Percentiles rank a stretch among this genome's conserved stretches.
These are phyloP conservation scores for Solanum sejunctum DNA, from an alignment of 257 asterid genomes.

Conservation along the genomic window DNA sequence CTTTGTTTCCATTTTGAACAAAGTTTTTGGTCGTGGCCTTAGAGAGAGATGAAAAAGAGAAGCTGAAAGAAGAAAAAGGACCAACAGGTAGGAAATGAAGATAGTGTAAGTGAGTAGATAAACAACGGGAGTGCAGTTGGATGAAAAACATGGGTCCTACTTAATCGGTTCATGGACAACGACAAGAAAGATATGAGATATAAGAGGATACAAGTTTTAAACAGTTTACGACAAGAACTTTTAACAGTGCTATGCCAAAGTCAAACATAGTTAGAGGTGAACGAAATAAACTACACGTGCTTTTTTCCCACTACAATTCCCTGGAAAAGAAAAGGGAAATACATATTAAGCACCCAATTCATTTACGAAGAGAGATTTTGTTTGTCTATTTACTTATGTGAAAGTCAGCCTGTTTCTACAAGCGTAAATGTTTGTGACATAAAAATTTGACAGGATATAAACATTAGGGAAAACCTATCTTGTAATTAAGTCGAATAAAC, in stretches of 20 bases:
- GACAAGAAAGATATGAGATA: not conserved
- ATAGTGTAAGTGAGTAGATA: not conserved
- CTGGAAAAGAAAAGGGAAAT: not conserved
- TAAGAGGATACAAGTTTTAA: not conserved
- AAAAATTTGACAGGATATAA: not conserved
- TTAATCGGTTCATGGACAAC: not conserved
- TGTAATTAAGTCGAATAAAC: not conserved
- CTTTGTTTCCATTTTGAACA: not conserved
- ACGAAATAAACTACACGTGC: not conserved
- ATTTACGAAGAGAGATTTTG: not conserved
- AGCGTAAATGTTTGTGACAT: not conserved
- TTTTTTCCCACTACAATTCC: not conserved
- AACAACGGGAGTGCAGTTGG: not conserved
- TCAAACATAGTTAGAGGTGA: not conserved
- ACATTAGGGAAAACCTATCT: not conserved
- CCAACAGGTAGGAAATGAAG: not conserved
- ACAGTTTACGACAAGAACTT: not conserved
- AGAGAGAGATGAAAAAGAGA: not conserved
- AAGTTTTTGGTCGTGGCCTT: not conserved
- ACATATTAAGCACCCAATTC: not conserved
- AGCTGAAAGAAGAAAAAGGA: not conserved
- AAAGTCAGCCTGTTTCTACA: not conserved
- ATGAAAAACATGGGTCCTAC: not conserved
- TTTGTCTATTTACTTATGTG: not conserved
- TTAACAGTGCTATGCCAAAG: not conserved